These are phyloP conservation scores for Rubroboletus pulcherrimus DNA, from an alignment of 768 basidiomycete species.

Conservation along the genomic window DNA sequence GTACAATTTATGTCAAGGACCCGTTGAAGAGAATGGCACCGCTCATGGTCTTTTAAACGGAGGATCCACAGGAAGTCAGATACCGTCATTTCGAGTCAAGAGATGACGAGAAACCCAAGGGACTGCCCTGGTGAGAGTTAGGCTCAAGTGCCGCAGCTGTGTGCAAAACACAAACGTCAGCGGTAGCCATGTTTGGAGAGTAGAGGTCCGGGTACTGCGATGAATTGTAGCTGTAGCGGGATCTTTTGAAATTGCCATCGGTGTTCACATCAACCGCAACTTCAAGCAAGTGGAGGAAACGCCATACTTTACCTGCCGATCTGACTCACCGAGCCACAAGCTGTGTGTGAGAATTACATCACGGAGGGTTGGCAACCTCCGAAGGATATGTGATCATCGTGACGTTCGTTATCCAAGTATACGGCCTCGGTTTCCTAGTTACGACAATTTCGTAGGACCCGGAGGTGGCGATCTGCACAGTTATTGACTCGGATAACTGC, in stretches of 20 bases:
- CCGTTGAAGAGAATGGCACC: slow-evolving; percentile 2
- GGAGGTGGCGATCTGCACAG: background rate
- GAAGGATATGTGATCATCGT: slow-evolving; percentile 2
- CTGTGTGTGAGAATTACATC: slow-evolving; percentile 29
- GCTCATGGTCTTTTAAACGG: slow-evolving; percentile 21
- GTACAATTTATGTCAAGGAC: slow-evolving; percentile 5
- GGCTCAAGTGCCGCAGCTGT: slow-evolving; percentile 20
- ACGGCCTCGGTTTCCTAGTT: background rate
- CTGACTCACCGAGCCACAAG: slow-evolving; percentile 26
- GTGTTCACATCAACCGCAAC: slow-evolving; percentile 16
- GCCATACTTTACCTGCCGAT: slow-evolving; percentile 27
- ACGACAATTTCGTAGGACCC: background rate
- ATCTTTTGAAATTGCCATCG: slow-evolving; percentile 18
- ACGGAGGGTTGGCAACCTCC: slow-evolving; percentile 8
- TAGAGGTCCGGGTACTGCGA: slow-evolving; percentile 3
- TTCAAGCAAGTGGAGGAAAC: slow-evolving; percentile 18
- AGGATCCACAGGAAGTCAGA: slow-evolving; percentile 22
- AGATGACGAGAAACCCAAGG: slow-evolving; percentile 17
- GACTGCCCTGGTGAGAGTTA: slow-evolving; percentile 5
- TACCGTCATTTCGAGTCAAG: slow-evolving; percentile 24
- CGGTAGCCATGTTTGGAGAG: slow-evolving; percentile 18
- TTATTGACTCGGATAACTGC: background rate
- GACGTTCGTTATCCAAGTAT: background rate
- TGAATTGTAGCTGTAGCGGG: slow-evolving; percentile 15
- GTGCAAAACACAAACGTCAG: slow-evolving; percentile 3